Evolutionary conservation across 306 rosid species (phyloP), one percentile per base, ranked within the genome.

Genomic region (Oxytropis ochrocephala): DNA sequence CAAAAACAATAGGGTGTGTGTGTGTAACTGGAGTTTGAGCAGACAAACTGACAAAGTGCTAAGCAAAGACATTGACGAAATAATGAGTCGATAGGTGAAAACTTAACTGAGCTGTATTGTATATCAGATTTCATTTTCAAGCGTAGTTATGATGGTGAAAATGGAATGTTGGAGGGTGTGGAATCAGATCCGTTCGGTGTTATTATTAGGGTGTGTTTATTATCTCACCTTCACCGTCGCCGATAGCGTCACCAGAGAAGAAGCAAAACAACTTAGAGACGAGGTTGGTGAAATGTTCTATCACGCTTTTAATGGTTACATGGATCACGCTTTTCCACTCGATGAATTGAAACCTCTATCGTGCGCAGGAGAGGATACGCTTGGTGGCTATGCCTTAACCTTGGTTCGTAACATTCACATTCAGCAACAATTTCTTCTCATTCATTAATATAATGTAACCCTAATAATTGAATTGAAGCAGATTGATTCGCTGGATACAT

Each of bases 341-440:
- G 98, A 93, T 67, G 98, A 93, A 80, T 82, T 93, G 78, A 84
- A 79, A 47, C 98, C 98, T 67, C 73, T 75, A 3, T 90, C 97
- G 1, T 93, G 98, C 74, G 83, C 69, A 9, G 98, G 98, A 12
- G 88, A 93, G 72, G 94, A 93, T 72, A 78, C 96, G 0, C 93
- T 93, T 2, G 97, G 98, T 19, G 97, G 98, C 62, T 93, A 93
- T 68, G 97, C 98, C 70, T 85, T 93, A 75, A 93, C 98, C 52
- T 76, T 93, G 89, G 98, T 74, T 32, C 18, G 41, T 18, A 44
- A 21, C 52, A 33, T 42, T 49, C 77, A 11, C 44, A 0, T 10
- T 55, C 55, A 41, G 35, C 19, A 1, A 51, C 50, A 17, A 41
- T 17, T 13, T 14, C 49, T 4, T 9, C 5, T 13, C 14, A 1